A percentile compares a stretch with the other conserved stretches of the same genome.
phyloP scores from a whole-genome alignment of 306 rosid species.

The Lathyrus sativus region DNA sequence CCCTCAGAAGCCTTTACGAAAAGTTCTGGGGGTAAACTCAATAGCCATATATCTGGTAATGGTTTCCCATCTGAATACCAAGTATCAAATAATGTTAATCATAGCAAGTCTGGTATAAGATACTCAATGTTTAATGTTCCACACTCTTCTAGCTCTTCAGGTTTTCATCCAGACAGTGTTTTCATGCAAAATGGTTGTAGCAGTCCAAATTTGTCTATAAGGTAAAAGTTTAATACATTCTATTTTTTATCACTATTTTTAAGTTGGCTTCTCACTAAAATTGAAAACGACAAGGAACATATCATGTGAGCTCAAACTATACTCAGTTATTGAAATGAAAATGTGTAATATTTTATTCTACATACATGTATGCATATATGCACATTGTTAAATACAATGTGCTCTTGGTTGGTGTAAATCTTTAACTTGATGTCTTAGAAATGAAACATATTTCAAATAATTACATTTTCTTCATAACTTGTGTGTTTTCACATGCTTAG shows the following conservation, averaged over 20 bases:
- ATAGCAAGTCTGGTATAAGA: constrained; percentile 39
- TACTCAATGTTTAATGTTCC: constrained; percentile 41
- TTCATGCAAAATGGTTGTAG: constrained; percentile 41
- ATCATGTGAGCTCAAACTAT: constrained; percentile 13
- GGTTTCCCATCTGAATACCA: constrained; percentile 48
- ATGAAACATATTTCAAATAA: constrained; percentile 13
- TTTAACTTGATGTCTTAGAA: constrained; percentile 19
- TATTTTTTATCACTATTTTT: constrained; percentile 2
- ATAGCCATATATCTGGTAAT: constrained; percentile 52
- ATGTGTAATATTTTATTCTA: constrained; percentile 10
- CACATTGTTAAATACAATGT: neutral
- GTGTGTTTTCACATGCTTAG: constrained; percentile 8
- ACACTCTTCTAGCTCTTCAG: constrained; percentile 49
- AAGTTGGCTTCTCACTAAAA: constrained; percentile 11
- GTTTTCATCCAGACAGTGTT: constrained; percentile 45
- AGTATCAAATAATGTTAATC: constrained; percentile 41
- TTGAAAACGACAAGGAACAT: constrained; percentile 14
- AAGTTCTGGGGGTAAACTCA: constrained; percentile 49
- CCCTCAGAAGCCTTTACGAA: constrained; percentile 64
- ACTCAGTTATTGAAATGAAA: constrained; percentile 8
- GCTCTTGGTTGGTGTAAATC: constrained; percentile 15
- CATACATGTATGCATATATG: constrained; percentile 3
- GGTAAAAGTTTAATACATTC: constrained; percentile 50
- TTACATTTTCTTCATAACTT: constrained; percentile 11
- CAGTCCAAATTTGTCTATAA: constrained; percentile 58